phyloP scores from a whole-genome alignment of 164 flowering plant genomes.

The Santalum album region DNA sequence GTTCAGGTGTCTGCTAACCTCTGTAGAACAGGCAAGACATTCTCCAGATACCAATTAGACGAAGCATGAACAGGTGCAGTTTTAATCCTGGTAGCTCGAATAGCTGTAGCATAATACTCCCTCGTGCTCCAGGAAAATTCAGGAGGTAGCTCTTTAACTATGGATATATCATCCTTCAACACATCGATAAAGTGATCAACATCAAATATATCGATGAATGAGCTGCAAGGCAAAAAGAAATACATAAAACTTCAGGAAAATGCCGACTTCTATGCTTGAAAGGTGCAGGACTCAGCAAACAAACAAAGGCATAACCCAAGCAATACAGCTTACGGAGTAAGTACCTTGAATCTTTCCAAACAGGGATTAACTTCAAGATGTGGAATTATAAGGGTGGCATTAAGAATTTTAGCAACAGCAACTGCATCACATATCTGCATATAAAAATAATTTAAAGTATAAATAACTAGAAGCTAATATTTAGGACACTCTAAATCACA shows the following conservation, averaged over 20 bases:
- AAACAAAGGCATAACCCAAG: background rate
- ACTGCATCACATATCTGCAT: slow-evolving; percentile 91
- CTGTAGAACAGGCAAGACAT: slow-evolving; percentile 74
- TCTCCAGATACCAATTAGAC: slow-evolving; percentile 85
- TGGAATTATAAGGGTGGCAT: slow-evolving; percentile 96
- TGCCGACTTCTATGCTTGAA: background rate
- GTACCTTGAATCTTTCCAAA: slow-evolving; percentile 96
- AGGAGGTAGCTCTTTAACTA: slow-evolving; percentile 73
- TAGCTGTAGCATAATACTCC: slow-evolving; percentile 88
- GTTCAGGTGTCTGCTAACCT: slow-evolving; percentile 38
- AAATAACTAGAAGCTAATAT: background rate
- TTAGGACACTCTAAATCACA: background rate
- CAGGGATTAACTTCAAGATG: slow-evolving; percentile 88
- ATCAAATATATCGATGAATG: slow-evolving; percentile 90
- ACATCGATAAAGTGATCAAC: slow-evolving; percentile 89
- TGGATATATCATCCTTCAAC: slow-evolving; percentile 76
- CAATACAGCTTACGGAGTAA: slow-evolving; percentile 12
- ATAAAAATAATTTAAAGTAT: background rate
- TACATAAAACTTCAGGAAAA: slow-evolving; percentile 5
- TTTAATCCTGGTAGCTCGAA: slow-evolving; percentile 81
- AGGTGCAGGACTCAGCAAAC: background rate
- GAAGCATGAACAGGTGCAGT: slow-evolving; percentile 96
- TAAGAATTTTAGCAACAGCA: slow-evolving; percentile 92
- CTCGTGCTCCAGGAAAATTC: slow-evolving; percentile 95
- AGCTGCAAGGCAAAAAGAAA: slow-evolving; percentile 40